These are phyloP conservation scores for Colletotrichum filicis DNA, from an alignment of 2,329 filamentous ascomycete genomes.

Conservation along the genomic window DNA sequence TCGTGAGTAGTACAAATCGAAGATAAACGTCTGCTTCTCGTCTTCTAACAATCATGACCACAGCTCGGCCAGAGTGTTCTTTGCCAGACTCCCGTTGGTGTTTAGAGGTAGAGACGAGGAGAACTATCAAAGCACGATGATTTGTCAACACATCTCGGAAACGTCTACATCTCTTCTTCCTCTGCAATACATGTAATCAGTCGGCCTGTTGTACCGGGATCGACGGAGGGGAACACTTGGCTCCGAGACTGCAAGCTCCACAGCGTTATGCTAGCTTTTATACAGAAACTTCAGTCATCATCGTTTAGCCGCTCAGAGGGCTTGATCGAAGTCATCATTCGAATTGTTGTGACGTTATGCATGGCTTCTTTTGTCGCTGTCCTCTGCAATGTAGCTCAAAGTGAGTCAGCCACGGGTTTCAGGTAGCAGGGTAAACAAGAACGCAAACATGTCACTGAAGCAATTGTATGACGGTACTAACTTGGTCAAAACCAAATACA, in stretches of 20 bases:
- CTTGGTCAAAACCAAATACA: too few relatives aligned
- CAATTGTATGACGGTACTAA: too few relatives aligned
- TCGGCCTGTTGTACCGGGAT: not conserved
- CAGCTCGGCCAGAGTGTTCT: not conserved
- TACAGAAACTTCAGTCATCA: not conserved
- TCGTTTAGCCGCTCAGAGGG: not conserved
- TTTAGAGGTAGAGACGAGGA: not conserved
- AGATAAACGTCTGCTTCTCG: not conserved
- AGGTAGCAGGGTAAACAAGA: too few relatives aligned
- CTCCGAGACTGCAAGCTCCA: not conserved
- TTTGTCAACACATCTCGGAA: not conserved
- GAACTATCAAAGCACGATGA: not conserved
- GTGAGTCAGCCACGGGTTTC: too few relatives aligned
- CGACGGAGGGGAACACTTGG: not conserved
- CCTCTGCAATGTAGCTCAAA: too few relatives aligned
- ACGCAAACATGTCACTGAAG: too few relatives aligned
- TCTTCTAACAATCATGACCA: not conserved
- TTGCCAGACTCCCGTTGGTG: not conserved
- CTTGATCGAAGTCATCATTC: too few relatives aligned
- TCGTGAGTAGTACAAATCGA: constrained; percentile 39
- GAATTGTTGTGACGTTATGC: too few relatives aligned
- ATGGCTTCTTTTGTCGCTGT: too few relatives aligned
- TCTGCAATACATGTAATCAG: not conserved
- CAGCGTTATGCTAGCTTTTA: not conserved
- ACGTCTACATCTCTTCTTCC: not conserved